Evolutionary conservation across 805 yeast species (phyloP).

Genomic region (Ogataea dorogensis): DNA sequence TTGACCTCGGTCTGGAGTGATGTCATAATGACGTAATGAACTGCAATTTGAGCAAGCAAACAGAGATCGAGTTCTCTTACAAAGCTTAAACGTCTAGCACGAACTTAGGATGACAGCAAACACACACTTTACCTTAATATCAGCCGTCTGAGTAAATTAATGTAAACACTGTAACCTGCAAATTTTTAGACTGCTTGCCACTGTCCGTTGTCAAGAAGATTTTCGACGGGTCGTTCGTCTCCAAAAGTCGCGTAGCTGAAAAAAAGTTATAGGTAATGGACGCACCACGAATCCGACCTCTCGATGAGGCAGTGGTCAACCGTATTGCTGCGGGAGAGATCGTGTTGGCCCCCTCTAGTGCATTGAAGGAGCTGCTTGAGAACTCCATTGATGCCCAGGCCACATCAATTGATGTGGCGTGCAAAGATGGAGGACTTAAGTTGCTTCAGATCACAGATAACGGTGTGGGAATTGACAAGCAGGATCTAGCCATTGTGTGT

Average conservation of each 20-base stretch:
- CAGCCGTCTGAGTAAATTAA: no score
- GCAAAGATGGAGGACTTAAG: slow-evolving; percentile 92
- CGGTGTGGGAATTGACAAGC: slow-evolving; percentile 75
- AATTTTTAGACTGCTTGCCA: no score
- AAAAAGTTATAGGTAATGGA: background rate
- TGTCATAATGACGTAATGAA: slow-evolving; percentile 18
- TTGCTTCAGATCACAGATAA: slow-evolving; percentile 85
- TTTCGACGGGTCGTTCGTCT: slow-evolving; percentile 4
- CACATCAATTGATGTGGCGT: slow-evolving; percentile 68
- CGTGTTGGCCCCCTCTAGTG: slow-evolving; percentile 90
- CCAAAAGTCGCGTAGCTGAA: slow-evolving; percentile 1
- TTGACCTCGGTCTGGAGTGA: slow-evolving; percentile 16
- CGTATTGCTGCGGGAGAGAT: slow-evolving; percentile 97
- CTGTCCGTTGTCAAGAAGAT: no score
- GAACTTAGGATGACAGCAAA: no score
- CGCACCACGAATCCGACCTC: slow-evolving; percentile 29
- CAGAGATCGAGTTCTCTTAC: background rate
- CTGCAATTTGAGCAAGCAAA: slow-evolving; percentile 2
- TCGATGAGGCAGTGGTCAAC: slow-evolving; percentile 75
- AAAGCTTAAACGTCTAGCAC: no score
- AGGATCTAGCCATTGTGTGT: slow-evolving; percentile 78
- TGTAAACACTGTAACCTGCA: no score
- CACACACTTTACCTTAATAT: no score
- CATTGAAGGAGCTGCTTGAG: slow-evolving; percentile 88
- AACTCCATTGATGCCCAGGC: slow-evolving; percentile 88